phyloP scores from a whole-genome alignment of 2,329 filamentous ascomycete genomes.

The Colletotrichum nymphaeae region DNA sequence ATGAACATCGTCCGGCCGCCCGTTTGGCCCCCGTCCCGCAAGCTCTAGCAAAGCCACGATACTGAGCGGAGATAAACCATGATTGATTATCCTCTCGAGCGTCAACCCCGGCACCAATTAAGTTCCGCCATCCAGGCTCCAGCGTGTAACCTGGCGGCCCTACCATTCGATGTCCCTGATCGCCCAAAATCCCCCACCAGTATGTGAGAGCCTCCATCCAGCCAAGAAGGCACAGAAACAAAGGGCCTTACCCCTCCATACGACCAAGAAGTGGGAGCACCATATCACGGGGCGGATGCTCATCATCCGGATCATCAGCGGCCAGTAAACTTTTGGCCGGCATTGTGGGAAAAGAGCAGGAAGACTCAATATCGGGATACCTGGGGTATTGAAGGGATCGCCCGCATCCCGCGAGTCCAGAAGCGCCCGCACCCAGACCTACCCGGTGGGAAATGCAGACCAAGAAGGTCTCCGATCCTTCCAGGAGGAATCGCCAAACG shows the following conservation, averaged over 20 bases:
- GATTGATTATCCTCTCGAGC: slow-evolving; percentile 14
- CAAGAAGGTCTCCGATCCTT: slow-evolving; percentile 3
- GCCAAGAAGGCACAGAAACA: slow-evolving; percentile 20
- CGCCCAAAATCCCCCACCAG: not conserved
- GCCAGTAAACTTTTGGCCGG: slow-evolving; percentile 1
- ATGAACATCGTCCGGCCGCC: not conserved
- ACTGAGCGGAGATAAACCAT: not conserved
- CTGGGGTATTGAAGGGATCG: slow-evolving; percentile 17
- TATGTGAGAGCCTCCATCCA: not conserved
- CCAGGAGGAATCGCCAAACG: not conserved
- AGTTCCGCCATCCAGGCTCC: slow-evolving; percentile 1
- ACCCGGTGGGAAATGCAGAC: slow-evolving; percentile 8
- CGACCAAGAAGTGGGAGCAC: slow-evolving; percentile 7
- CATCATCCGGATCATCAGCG: slow-evolving; percentile 18
- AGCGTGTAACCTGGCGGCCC: not conserved
- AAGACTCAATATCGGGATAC: not conserved
- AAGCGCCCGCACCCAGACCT: slow-evolving; percentile 17
- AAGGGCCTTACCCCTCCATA: not conserved
- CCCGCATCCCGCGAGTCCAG: slow-evolving; percentile 6
- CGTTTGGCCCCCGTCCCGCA: not conserved
- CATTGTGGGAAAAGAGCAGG: not conserved
- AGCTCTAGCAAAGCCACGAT: slow-evolving; percentile 2
- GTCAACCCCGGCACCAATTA: slow-evolving; percentile 2
- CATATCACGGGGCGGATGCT: slow-evolving; percentile 19
- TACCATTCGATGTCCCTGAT: slow-evolving; percentile 7